Base-by-base conservation (phyloP, 495 filamentous ascomycete genomes). In the Jackrogersella minutella region DNA sequence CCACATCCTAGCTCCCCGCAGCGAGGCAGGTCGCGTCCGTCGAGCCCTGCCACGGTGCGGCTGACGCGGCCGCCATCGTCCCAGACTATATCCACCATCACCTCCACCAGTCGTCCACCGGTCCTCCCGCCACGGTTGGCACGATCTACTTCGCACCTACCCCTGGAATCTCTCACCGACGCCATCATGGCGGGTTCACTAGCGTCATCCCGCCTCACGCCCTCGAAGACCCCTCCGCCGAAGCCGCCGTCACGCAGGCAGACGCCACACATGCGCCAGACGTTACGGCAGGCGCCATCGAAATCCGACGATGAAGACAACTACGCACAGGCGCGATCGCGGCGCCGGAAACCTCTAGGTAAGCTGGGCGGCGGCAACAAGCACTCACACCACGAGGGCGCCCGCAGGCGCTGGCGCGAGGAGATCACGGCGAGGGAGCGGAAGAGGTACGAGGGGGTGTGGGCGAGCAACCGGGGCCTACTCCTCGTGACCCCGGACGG, bases 401-500 rank as follows among this genome's bases (percentile, higher is more conserved):
- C 91, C 36, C 86, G 93, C 17, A 91, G 88, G 70, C 84, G 91
- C n/a, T 97, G 93, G 91, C 82, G 89, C 28, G 88, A 91, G 59
- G 82, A 86, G 54, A 82, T 98, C 36, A 91, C 90, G 0, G 85
- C 90, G 58, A 78, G 87, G 7, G 92, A 97, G 70, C 84, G 93
- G 34, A 92, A 91, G 69, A 82, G 94, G n/a, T 98, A 98, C 70
- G 95, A 98, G 77, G 96, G 93, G 3, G 89, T 99, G 2, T 99
- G 93, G 93, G 95, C 96, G 21, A 93, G 92, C 14, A 98, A 99
- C 70, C 86, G 86, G 59, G 94, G 93, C 0, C 56, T 93, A n/a
- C 76, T 84, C 22, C 75, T 86, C 0, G 57, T 40, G 3, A 24
- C 46, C 0, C 24, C 47, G 65, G 52, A 39, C 59, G n/a, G 26